Evolutionary conservation across 2,329 filamentous ascomycete genomes (phyloP).

Genomic region (Raffaelea arxii): DNA sequence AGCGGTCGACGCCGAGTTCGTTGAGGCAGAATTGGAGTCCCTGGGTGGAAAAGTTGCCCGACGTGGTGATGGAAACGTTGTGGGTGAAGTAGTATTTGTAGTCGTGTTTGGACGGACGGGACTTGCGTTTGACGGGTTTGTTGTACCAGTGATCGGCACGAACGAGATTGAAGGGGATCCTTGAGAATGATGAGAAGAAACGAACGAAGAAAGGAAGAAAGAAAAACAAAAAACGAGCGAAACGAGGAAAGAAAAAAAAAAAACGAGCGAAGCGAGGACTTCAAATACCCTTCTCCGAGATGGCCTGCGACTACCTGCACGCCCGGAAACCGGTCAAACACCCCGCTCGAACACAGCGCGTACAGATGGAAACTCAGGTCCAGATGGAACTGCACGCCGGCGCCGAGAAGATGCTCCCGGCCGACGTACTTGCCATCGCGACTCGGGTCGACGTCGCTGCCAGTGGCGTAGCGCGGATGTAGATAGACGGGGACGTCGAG

Average conservation of each 20-base stretch:
- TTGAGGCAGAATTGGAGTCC: slow-evolving; percentile 30
- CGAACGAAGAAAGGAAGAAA: neutral
- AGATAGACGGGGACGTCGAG: slow-evolving; percentile 24
- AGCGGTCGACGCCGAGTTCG: slow-evolving; percentile 26
- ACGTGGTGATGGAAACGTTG: slow-evolving; percentile 32
- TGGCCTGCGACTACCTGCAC: slow-evolving; percentile 32
- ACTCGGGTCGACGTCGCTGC: slow-evolving; percentile 17
- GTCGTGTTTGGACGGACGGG: slow-evolving; percentile 27
- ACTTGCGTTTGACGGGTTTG: slow-evolving; percentile 27
- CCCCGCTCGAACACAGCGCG: slow-evolving; percentile 29
- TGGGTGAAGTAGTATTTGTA: slow-evolving; percentile 29
- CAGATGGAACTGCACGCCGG: slow-evolving; percentile 28
- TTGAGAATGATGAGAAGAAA: slow-evolving; percentile 9
- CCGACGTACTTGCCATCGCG: slow-evolving; percentile 18
- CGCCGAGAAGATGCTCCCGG: slow-evolving; percentile 23
- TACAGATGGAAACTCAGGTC: slow-evolving; percentile 36
- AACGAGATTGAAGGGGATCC: slow-evolving; percentile 32
- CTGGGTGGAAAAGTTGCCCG: slow-evolving; percentile 28
- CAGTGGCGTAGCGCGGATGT: slow-evolving; percentile 22
- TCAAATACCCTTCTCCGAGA: slow-evolving; percentile 31
- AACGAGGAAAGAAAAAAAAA: neutral
- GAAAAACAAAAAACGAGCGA: neutral
- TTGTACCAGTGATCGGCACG: slow-evolving; percentile 33
- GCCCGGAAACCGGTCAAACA: slow-evolving; percentile 30
- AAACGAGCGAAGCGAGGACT: no score